phyloP scores from a whole-genome alignment of 2,329 filamentous ascomycete species.

The Plenodomus tracheiphilus region DNA sequence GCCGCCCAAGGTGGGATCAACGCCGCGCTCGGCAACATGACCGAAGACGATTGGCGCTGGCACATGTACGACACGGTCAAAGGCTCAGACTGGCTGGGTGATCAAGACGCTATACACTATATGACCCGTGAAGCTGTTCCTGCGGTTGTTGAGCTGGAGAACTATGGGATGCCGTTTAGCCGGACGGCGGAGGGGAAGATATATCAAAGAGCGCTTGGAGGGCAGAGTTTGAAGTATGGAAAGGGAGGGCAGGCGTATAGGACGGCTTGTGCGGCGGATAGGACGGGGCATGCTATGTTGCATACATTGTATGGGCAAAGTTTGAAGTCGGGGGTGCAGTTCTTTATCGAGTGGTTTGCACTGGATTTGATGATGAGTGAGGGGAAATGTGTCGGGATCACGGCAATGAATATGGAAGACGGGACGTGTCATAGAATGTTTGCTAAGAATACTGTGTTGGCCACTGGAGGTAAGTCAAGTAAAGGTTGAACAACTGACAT shows the following conservation, averaged over 20 bases:
- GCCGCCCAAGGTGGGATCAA: slow-evolving; percentile 70
- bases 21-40: slow-evolving; percentile 60
- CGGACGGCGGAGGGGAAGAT: slow-evolving; percentile 51
- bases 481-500: not conserved
- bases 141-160: slow-evolving; percentile 59
- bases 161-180: slow-evolving; percentile 60
- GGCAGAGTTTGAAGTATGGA: slow-evolving; percentile 52
- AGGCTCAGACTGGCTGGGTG: slow-evolving; percentile 62
- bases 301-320: slow-evolving; percentile 57
- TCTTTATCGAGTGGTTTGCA: slow-evolving; percentile 57
- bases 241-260: slow-evolving; percentile 55
- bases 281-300: slow-evolving; percentile 55
- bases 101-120: slow-evolving; percentile 64
- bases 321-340: slow-evolving; percentile 53
- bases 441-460: slow-evolving; percentile 53
- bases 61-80: slow-evolving; percentile 65
- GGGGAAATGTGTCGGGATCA: slow-evolving; percentile 52
- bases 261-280: slow-evolving; percentile 52
- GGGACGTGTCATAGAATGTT: slow-evolving; percentile 54
- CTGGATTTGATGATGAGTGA: slow-evolving; percentile 55
- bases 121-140: slow-evolving; percentile 61
- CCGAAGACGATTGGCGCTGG: slow-evolving; percentile 61
- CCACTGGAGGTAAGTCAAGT: slow-evolving; percentile 46
- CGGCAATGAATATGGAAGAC: slow-evolving; percentile 55
- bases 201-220: slow-evolving; percentile 55